Base-by-base conservation (phyloP, 2,329 filamentous ascomycete species). In the Zopfia rhizophila region DNA sequence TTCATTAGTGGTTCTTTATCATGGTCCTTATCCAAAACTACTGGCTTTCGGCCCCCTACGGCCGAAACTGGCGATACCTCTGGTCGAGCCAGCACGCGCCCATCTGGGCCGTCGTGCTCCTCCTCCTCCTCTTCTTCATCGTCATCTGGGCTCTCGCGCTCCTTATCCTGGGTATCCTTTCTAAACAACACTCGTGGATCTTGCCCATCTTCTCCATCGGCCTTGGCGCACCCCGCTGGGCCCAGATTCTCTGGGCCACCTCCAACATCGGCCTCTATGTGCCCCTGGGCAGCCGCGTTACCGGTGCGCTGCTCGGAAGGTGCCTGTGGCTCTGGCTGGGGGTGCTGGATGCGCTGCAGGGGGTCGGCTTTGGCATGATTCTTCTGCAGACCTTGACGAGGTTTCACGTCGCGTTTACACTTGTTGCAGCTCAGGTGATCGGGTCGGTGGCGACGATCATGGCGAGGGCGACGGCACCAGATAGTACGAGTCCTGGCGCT, bases 321-420 rank as follows among this genome's bases (percentile, higher is more conserved):
- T 72, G 75, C 43, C 68, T 87, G 4, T 88, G 85, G 85, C 75
- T 88, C 8, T 88, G 85, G 84, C 78, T 88, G 0, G 85, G 85
- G 27, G 77, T 87, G 4, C 73, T 88, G 8, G 85, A 88, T 56
- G 78, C 82, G 8, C 70, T 88, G 5, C 85, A 88, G 63, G 83
- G 84, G 27, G 80, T 87, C 2, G 85, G 85, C 2, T 81, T 88
- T 42, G 85, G 85, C 41, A 88, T 87, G 84, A 82, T 88, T 38
- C 73, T 88, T 4, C 69, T 88, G 29, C 83, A 86, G 62, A 87
- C 84, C 0, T 68, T 86, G 54, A 87, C 85, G 1, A 74, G 85
- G 14, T 78, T 86, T 64, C 85, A 88, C 60, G 84, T 87, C 45
- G 77, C 81, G 41, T 85, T 84, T 54, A 82, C 83, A 0, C 72